Conservation (phyloP, 345 rosid species). For the Eucalyptus paniculata region DNA sequence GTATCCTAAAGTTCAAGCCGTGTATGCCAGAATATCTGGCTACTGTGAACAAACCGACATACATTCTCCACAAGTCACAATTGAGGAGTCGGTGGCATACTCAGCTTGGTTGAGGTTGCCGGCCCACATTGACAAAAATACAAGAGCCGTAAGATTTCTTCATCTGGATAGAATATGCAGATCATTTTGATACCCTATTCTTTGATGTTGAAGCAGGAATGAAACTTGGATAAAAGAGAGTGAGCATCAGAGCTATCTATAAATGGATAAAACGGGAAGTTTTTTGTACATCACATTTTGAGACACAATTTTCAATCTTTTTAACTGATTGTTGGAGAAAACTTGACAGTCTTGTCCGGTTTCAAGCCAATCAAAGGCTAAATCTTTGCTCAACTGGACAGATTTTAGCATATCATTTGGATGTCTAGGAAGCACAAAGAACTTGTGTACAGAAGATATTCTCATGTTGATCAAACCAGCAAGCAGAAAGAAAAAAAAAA, state of each 20-base stretch:
- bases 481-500: not conserved
- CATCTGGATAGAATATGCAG: not conserved
- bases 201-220: not conserved
- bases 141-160: constrained; percentile 10
- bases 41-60: constrained; percentile 56
- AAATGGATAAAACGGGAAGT: not conserved
- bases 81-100: constrained; percentile 36
- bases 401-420: not conserved
- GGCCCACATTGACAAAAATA: constrained; percentile 2
- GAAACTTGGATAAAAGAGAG: not conserved
- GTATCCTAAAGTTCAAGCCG: constrained; percentile 38
- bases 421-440: not conserved
- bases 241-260: not conserved
- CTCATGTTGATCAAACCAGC: not conserved
- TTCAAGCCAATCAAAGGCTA: not conserved
- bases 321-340: not conserved
- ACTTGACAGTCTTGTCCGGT: not conserved
- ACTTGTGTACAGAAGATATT: not conserved
- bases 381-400: not conserved
- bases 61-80: constrained; percentile 50
- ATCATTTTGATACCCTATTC: not conserved
- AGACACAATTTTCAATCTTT: not conserved
- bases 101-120: constrained; percentile 45
- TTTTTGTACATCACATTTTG: not conserved
- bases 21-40: constrained; percentile 50